Evolutionary conservation across 768 basidiomycete genomes (phyloP), one percentile per base, ranked within the genome.

Genomic region (Tricholoma hemisulphureum): DNA sequence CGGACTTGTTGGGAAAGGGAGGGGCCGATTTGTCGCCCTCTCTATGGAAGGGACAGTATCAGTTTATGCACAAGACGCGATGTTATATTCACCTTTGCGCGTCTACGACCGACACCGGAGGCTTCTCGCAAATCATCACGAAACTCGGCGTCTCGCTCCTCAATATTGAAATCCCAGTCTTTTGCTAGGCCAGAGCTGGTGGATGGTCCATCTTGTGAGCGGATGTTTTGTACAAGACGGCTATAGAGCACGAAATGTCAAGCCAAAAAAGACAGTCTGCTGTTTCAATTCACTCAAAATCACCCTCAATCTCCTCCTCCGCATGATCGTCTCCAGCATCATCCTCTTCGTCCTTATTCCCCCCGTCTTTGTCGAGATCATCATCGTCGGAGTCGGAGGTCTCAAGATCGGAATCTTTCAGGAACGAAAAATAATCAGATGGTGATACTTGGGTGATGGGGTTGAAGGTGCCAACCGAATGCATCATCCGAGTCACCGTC

Each of bases 91-190:
- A 82, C 82, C 75, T 76, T 64, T 48, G 26, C 79, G 58, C 77
- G 71, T 62, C 76, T 77, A 16, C 77, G 75, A 13, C 90, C 89
- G 29, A 93, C 81, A 5, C 90, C 90, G 8, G 89, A 88, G 6
- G 89, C 89, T 41, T 77, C 82, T 14, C 88, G 81, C 51, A 93
- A 73, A 63, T 91, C 89, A 56, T 91, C 87, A 13, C 81, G 83
- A 65, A 92, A 89, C 61, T 86, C 82, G 0, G 81, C 81, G 11
- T 89, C 84, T 56, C 79, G 77, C 53, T 91, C 86, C 64, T 87
- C 83, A 43, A 88, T 81, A 53, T 77, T 81, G 34, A 89, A 82
- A 59, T 92, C 87, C 88, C 91, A 94, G 57, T 87, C 84, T 56
- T 83, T 82, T 34, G 81, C 77, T 21, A 91, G 71, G 0, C 78